Evolutionary conservation across 352 stramenopile genomes (phyloP).

Genomic region (Phytophthora capsici): DNA sequence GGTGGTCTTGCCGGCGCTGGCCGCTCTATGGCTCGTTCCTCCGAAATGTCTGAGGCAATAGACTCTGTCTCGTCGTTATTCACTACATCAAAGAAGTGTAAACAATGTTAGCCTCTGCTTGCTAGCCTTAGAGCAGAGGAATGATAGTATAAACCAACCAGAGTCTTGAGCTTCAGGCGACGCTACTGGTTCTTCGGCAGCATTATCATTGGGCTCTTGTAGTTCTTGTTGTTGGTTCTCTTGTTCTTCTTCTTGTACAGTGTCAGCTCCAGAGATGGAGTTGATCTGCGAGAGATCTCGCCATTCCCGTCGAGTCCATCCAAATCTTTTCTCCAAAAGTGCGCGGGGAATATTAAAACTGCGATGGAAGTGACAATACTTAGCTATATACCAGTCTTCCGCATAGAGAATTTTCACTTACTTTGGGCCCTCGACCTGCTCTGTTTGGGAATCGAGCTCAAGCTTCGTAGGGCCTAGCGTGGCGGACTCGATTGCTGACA

Average conservation of each 20-base stretch:
- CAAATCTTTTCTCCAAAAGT: constrained; percentile 44
- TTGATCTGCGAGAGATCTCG: constrained; percentile 41
- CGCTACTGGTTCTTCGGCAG: constrained; percentile 1
- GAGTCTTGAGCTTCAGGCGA: constrained; percentile 13
- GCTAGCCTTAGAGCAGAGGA: background rate
- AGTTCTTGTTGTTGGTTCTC: constrained; percentile 8
- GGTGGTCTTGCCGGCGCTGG: constrained; percentile 14
- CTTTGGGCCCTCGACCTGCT: constrained; percentile 6
- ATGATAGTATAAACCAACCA: constrained; percentile 41
- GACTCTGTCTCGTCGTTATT: constrained; percentile 23
- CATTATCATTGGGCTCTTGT: constrained; percentile 17
- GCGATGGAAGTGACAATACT: background rate
- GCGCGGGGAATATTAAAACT: constrained; percentile 39
- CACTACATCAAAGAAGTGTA: constrained; percentile 9
- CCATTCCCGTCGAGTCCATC: constrained; percentile 38
- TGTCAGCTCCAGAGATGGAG: constrained; percentile 24
- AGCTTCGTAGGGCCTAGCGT: constrained; percentile 62
- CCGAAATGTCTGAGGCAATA: constrained; percentile 23
- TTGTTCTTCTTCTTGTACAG: constrained; percentile 1
- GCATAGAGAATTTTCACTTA: background rate
- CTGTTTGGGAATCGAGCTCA: constrained; percentile 48
- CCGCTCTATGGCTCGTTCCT: constrained; percentile 12
- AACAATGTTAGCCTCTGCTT: background rate
- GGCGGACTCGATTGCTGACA: constrained; percentile 57
- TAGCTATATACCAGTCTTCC: background rate